These are phyloP conservation scores for Brassica incana DNA, from an alignment of 345 rosid species.

Conservation along the genomic window DNA sequence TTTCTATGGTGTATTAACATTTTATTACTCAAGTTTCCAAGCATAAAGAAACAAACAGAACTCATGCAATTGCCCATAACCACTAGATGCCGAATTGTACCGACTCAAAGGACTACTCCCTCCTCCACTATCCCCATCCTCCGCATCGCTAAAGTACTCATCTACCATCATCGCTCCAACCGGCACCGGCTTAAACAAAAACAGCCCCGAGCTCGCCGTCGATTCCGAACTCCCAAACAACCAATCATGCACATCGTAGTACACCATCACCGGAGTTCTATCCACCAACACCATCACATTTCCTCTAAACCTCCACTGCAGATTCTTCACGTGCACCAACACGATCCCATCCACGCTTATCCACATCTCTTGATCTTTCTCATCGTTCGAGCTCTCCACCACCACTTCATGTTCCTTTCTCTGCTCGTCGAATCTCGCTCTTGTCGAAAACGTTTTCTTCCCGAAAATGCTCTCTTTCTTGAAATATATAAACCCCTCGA, in stretches of 20 bases:
- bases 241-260: slow-evolving; percentile 98
- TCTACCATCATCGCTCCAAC: slow-evolving; percentile 44
- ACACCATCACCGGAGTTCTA: slow-evolving; percentile 69
- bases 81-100: slow-evolving; percentile 54
- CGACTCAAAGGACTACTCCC: slow-evolving; percentile 67
- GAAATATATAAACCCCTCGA: slow-evolving; percentile 57
- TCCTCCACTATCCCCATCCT: slow-evolving; percentile 61
- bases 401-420: slow-evolving; percentile 75
- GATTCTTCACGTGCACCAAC: slow-evolving; percentile 68
- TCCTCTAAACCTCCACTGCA: slow-evolving; percentile 97
- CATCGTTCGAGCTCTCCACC: slow-evolving; percentile 70
- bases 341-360: slow-evolving; percentile 83
- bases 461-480: slow-evolving; percentile 86
- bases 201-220: slow-evolving; percentile 67
- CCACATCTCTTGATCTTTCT: slow-evolving; percentile 90
- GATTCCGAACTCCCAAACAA: slow-evolving; percentile 60
- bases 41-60: slow-evolving; percentile 87
- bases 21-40: slow-evolving; percentile 69
- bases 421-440: slow-evolving; percentile 69
- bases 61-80: slow-evolving; percentile 46
- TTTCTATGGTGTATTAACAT: slow-evolving; percentile 13
- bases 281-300: slow-evolving; percentile 84
- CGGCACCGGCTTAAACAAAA: slow-evolving; percentile 78
- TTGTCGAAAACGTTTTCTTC: slow-evolving; percentile 69
- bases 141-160: slow-evolving; percentile 52